A percentile compares a stretch with the other conserved stretches of the same genome.
These are phyloP conservation scores for Globisporangium camurandrum DNA, from an alignment of 352 stramenopile species.

Conservation along the genomic window DNA sequence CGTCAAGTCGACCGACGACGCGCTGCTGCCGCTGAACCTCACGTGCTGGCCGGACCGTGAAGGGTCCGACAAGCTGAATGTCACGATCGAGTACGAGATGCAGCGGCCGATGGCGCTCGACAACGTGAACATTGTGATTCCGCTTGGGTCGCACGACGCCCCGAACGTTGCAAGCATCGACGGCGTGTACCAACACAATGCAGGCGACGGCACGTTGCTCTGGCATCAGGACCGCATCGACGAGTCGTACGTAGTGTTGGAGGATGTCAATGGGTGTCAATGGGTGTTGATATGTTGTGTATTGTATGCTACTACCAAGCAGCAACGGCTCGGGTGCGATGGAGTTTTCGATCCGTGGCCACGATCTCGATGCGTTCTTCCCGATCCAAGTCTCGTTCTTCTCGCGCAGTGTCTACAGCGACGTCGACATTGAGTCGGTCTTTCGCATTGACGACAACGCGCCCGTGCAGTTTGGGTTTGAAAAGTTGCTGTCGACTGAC, in stretches of 20 bases:
- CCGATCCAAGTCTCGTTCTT: constrained; percentile 86
- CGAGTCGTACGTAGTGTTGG: constrained; percentile 47
- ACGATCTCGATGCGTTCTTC: constrained; percentile 82
- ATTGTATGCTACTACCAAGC: constrained; percentile 5
- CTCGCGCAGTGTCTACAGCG: constrained; percentile 83
- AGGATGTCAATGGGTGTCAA: no score
- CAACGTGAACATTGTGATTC: constrained; percentile 83
- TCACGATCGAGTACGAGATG: constrained; percentile 86
- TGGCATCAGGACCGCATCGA: constrained; percentile 82
- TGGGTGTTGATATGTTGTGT: constrained; percentile 6
- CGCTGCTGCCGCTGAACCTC: constrained; percentile 80
- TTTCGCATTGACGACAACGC: constrained; percentile 66
- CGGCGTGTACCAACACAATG: constrained; percentile 84
- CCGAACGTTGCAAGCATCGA: constrained; percentile 72
- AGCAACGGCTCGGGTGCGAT: constrained; percentile 79
- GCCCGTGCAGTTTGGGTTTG: constrained; percentile 72
- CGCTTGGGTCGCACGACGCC: constrained; percentile 59
- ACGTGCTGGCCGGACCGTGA: constrained; percentile 86
- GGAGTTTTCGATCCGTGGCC: constrained; percentile 76
- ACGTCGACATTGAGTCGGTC: constrained; percentile 72
- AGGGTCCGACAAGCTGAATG: constrained; percentile 80
- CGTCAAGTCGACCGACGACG: constrained; percentile 82
- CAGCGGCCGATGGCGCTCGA: constrained; percentile 83
- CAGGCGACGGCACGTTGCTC: constrained; percentile 51
- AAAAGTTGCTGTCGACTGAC: constrained; percentile 84